phyloP scores from a whole-genome alignment of 345 rosid genomes.

The Euphorbia peplus region DNA sequence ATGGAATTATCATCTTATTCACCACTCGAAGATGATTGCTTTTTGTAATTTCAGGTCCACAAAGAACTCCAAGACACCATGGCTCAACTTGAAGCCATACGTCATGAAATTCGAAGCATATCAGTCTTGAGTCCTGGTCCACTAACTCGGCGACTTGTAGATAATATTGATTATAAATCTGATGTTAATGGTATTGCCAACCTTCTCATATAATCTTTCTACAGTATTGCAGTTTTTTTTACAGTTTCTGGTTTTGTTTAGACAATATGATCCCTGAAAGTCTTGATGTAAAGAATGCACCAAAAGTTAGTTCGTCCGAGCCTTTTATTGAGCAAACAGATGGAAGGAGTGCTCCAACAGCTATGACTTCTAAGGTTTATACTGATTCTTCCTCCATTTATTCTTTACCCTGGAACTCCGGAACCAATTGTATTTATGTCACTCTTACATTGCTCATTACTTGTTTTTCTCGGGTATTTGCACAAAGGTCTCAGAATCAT shows the following conservation, averaged over 20 bases:
- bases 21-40: neutral
- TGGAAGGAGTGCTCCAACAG: conserved; percentile 22
- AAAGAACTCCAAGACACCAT: conserved; percentile 84
- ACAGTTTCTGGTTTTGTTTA: neutral
- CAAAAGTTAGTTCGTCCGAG: conserved; percentile 7
- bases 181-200: conserved; percentile 34
- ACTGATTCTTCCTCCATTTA: neutral
- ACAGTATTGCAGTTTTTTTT: neutral
- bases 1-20: neutral
- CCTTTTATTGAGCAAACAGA: conserved; percentile 25
- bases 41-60: conserved; percentile 49
- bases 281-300: conserved; percentile 1
- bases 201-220: neutral
- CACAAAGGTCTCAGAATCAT: conserved; percentile 31
- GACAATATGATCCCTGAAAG: conserved; percentile 1
- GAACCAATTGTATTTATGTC: neutral
- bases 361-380: conserved; percentile 42
- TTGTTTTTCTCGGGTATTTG: conserved; percentile 24
- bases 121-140: conserved; percentile 74
- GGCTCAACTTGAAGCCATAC: conserved; percentile 83
- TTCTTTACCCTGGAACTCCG: neutral
- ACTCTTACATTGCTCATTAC: neutral
- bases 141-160: conserved; percentile 59
- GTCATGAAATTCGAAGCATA: conserved; percentile 68
- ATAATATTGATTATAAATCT: conserved; percentile 32